Evolutionary conservation across 768 basidiomycete genomes (phyloP), one percentile per base, ranked within the genome.

Genomic region (Rhizopogon vesiculosus): DNA sequence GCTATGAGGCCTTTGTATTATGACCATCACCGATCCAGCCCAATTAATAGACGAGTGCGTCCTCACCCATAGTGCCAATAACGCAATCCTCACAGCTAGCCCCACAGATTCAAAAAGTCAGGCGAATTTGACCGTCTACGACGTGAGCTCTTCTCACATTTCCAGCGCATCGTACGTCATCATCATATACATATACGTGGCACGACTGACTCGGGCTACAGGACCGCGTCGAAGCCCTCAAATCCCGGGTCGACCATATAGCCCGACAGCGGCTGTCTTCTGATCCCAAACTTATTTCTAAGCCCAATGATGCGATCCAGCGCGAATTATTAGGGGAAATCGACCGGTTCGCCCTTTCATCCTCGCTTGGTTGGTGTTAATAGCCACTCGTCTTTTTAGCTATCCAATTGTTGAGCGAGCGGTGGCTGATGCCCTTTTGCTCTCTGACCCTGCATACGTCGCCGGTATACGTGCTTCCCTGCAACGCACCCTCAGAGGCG

Each of bases 91-190:
- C 15, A 49, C 3, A 49, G 13, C 15, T 35, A 40, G 25, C n/a
- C 16, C 40, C 35, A 33, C 43, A 90, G 88, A 62, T 90, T 89
- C 74, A 89, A 90, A 69, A 85, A 84, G 62, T 87, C 86, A 10
- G 88, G 87, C 29, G 86, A 90, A 70, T 89, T 89, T 60, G 87
- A 90, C 61, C 81, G 84, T 22, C 65, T 89, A 58, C 78, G 88
- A 48, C 79, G 81, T 49, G 83, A 89, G 68, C 71, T 91, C 22
- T 67, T 89, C 39, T 63, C 75, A 6, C 74, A 84, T 62, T 87
- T 88, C 66, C 80, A 82, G 61, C 76, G 73, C 60, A 79, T 83
- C 62, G 87, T 88, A 67, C 57, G 82, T 73, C 16, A 42, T 53
- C 43, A 48, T 53, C 49, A 9, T n/a, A 33, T 55, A 56, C 57